Percentiles rank a stretch among this genome's conserved stretches.
Evolutionary conservation across 176 grass and related monocot genomes (phyloP).

Genomic region (Avena insularis): DNA sequence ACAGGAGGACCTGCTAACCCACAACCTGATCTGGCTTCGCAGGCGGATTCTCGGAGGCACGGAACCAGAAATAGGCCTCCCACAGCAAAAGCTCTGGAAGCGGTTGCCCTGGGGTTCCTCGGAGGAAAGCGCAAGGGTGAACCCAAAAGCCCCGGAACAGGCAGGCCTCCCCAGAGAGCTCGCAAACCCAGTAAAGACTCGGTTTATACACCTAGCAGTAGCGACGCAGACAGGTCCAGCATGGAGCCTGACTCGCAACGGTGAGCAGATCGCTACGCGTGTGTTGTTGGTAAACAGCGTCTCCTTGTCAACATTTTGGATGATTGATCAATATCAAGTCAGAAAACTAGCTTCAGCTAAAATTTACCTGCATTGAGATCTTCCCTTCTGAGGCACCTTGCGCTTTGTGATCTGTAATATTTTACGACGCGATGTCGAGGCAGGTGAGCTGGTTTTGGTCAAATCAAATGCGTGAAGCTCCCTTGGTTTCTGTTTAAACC

Average conservation of each 20-base stretch:
- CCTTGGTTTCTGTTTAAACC: slow-evolving; percentile 31
- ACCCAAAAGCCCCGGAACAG: slow-evolving; percentile 37
- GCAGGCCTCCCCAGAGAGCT: slow-evolving; percentile 48
- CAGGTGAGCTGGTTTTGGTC: not conserved
- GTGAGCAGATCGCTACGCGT: not conserved
- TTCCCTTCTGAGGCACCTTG: not conserved
- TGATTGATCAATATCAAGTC: slow-evolving; percentile 14
- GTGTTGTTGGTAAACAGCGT: not conserved
- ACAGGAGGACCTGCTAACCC: slow-evolving; percentile 21
- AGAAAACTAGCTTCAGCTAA: not conserved
- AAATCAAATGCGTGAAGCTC: not conserved
- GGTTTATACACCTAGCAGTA: not conserved
- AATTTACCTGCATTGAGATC: not conserved
- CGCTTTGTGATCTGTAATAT: slow-evolving; percentile 26
- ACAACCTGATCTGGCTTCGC: slow-evolving; percentile 43
- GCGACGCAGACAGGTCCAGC: slow-evolving; percentile 38
- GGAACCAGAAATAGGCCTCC: slow-evolving; percentile 91
- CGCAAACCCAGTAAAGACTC: slow-evolving; percentile 47
- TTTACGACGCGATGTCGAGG: not conserved
- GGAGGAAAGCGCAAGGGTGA: slow-evolving; percentile 70
- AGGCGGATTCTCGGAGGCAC: slow-evolving; percentile 58
- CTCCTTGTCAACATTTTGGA: not conserved
- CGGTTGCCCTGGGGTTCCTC: slow-evolving; percentile 80
- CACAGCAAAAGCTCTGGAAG: slow-evolving; percentile 82
- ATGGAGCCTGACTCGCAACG: slow-evolving; percentile 27